phyloP scores from a whole-genome alignment of 352 stramenopile species.

The Globisporangium middletonii region DNA sequence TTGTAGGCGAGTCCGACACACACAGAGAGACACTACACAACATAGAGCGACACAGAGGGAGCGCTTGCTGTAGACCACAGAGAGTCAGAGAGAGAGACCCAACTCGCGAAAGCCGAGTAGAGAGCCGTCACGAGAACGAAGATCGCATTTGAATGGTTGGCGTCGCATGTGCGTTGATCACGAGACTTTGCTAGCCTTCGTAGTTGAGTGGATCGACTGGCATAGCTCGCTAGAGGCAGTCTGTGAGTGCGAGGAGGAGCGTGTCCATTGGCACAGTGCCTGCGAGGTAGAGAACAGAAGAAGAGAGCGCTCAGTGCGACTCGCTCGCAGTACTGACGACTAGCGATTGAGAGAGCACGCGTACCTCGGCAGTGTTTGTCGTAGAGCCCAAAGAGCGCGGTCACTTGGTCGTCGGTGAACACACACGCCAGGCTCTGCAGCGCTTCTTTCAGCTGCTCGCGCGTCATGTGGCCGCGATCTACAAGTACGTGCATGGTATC shows the following conservation, averaged over 20 bases:
- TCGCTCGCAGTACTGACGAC: not conserved
- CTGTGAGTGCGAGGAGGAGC: conserved; percentile 20
- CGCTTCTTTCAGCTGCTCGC: conserved; percentile 47
- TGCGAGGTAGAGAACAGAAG: conserved; percentile 4
- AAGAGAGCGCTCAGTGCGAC: too few relatives aligned
- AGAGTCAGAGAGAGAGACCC: too few relatives aligned
- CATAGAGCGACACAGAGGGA: too few relatives aligned
- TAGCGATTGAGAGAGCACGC: not conserved
- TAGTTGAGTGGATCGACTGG: not conserved
- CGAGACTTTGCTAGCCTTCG: not conserved
- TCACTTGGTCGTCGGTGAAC: conserved; percentile 56
- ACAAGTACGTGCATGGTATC: not conserved
- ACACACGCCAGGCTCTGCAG: conserved; percentile 41
- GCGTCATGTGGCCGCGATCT: conserved; percentile 43
- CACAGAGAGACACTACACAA: too few relatives aligned
- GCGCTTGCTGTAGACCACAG: too few relatives aligned
- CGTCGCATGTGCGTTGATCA: too few relatives aligned
- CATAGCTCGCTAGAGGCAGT: conserved; percentile 10
- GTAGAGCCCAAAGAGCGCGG: conserved; percentile 40
- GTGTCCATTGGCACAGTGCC: conserved; percentile 32
- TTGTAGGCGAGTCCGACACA: too few relatives aligned
- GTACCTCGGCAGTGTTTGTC: conserved; percentile 35
- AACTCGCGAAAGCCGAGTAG: too few relatives aligned
- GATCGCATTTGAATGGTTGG: too few relatives aligned
- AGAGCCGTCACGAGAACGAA: too few relatives aligned